A percentile compares a stretch with the other conserved stretches of the same genome.
phyloP scores from a whole-genome alignment of 2,329 filamentous ascomycete genomes.

The Nannizziopsis barbatae region DNA sequence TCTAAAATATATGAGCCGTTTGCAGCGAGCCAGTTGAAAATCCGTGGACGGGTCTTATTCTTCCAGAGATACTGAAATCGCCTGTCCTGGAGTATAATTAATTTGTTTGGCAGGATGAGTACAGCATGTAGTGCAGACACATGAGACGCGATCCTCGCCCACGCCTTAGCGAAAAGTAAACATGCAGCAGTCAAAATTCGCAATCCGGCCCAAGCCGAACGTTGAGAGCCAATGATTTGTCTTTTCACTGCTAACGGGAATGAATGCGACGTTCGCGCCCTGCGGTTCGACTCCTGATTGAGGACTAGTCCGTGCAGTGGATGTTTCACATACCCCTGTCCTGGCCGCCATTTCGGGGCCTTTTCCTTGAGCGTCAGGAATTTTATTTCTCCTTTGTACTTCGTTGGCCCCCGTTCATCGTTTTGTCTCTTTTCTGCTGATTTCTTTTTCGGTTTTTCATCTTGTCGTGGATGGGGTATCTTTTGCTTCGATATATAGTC shows the following conservation, averaged over 20 bases:
- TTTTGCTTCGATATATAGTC: neutral
- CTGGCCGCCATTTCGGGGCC: neutral
- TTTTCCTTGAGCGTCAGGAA: neutral
- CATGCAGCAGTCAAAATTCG: neutral
- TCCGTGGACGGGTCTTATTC: too few relatives aligned
- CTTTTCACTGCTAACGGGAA: constrained; percentile 4
- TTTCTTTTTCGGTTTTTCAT: neutral
- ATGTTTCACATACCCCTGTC: constrained; percentile 8
- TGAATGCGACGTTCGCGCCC: constrained; percentile 1
- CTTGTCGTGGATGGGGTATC: neutral
- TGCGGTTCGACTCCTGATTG: constrained; percentile 2
- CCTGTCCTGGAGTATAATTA: too few relatives aligned
- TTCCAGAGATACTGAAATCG: too few relatives aligned
- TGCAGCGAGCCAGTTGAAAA: too few relatives aligned
- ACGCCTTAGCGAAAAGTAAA: neutral
- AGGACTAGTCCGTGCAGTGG: constrained; percentile 1
- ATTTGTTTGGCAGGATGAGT: neutral
- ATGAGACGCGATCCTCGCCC: neutral
- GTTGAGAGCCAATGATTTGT: neutral
- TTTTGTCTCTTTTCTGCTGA: neutral
- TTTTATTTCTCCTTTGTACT: neutral
- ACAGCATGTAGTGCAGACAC: neutral
- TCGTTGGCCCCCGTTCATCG: neutral
- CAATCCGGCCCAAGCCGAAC: neutral
- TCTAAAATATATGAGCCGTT: too few relatives aligned